Evolutionary conservation across 2,329 filamentous ascomycete species (phyloP).

Genomic region (Aspergillus brasiliensis): DNA sequence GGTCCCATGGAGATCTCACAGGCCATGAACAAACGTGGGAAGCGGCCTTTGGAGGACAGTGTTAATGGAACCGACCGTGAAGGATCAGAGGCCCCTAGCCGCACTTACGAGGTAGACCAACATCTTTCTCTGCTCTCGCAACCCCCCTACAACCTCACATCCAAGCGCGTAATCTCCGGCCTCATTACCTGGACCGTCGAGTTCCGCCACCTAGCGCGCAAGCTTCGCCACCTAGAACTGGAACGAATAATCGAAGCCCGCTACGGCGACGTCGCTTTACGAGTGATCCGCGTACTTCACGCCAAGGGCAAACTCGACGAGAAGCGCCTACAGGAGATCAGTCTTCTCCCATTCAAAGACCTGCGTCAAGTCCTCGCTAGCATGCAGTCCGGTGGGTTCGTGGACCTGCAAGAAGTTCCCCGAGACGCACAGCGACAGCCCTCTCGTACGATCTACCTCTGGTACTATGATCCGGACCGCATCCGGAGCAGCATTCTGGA

Average conservation of each 20-base stretch:
- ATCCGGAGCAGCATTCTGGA: conserved; percentile 72
- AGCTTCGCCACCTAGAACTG: conserved; percentile 74
- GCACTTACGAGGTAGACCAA: conserved; percentile 40
- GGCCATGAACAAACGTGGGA: conserved; percentile 30
- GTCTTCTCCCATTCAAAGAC: conserved; percentile 81
- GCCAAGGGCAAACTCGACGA: conserved; percentile 94
- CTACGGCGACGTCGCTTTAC: conserved; percentile 74
- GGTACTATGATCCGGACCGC: conserved; percentile 81
- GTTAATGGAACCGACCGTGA: conserved; percentile 53
- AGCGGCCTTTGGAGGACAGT: conserved; percentile 34
- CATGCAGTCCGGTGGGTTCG: conserved; percentile 82
- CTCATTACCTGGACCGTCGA: conserved; percentile 81
- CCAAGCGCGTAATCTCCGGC: conserved; percentile 46
- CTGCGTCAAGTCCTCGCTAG: conserved; percentile 81
- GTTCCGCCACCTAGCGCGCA: conserved; percentile 70
- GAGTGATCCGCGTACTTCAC: conserved; percentile 81
- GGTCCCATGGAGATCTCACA: conserved; percentile 35
- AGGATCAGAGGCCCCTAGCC: conserved; percentile 34
- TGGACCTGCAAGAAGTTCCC: conserved; percentile 92
- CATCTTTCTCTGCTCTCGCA: conserved; percentile 54
- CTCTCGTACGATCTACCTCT: conserved; percentile 83
- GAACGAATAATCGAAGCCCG: conserved; percentile 78
- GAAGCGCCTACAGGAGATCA: conserved; percentile 77
- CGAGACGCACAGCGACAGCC: conserved; percentile 81
- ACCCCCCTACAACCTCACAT: conserved; percentile 42